Conservation (phyloP, 139 green algal species). For the Picochlorum sp. region DNA sequence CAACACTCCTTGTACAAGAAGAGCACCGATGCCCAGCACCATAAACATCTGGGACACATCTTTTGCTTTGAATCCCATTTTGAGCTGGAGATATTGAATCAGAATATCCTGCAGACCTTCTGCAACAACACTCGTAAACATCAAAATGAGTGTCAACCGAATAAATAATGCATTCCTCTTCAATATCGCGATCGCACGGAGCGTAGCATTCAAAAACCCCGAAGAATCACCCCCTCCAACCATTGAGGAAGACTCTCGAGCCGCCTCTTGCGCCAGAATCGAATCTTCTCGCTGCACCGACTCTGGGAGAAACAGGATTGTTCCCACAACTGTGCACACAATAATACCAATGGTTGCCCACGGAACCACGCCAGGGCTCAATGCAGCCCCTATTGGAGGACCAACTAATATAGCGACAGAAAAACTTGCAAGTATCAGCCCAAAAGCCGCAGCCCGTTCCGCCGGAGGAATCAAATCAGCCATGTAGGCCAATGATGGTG, state of each 20-base stretch:
- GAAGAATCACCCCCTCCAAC: too few species aligned
- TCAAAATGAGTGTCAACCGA: conserved; percentile 36
- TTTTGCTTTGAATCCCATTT: conserved; percentile 51
- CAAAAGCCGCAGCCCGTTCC: conserved; percentile 47
- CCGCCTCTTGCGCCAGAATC: neutral
- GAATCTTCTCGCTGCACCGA: conserved; percentile 11
- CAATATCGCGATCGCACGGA: conserved; percentile 32
- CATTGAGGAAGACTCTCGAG: too few species aligned
- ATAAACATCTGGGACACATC: conserved; percentile 54
- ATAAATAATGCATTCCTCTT: conserved; percentile 42
- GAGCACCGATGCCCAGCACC: conserved; percentile 42
- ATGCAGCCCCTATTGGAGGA: conserved; percentile 18
- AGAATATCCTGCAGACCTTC: conserved; percentile 62
- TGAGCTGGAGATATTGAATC: conserved; percentile 74
- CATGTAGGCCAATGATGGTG: conserved; percentile 42
- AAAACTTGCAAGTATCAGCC: conserved; percentile 47
- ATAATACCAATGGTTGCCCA: conserved; percentile 4
- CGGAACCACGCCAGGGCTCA: conserved; percentile 8
- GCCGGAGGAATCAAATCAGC: conserved; percentile 42
- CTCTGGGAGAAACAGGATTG: conserved; percentile 29
- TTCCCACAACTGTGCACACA: conserved; percentile 2
- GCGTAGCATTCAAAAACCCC: neutral
- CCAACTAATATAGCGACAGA: conserved; percentile 22
- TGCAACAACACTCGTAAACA: conserved; percentile 30
- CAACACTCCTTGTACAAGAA: conserved; percentile 59